Conservation (phyloP, 2,329 filamentous ascomycete genomes). For the Ascocoryne sarcoides region DNA sequence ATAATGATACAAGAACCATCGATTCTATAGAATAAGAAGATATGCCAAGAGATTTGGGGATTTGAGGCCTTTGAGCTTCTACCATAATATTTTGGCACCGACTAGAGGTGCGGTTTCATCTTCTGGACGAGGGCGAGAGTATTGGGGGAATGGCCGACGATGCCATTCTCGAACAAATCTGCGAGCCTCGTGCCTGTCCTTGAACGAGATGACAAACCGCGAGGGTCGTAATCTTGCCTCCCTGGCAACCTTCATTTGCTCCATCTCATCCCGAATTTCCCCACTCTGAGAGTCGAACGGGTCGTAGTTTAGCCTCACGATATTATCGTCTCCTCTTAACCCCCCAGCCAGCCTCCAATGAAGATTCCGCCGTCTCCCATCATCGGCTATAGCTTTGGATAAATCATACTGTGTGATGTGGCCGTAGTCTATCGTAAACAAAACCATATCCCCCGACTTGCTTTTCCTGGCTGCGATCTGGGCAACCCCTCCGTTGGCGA, state of each 20-base stretch:
- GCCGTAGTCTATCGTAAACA: conserved; percentile 22
- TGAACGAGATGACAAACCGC: conserved; percentile 25
- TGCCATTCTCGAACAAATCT: conserved; percentile 46
- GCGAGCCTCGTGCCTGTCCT: conserved; percentile 27
- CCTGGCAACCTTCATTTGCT: neutral
- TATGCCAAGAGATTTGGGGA: no score
- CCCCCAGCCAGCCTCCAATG: conserved; percentile 24
- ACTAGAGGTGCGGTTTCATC: conserved; percentile 33
- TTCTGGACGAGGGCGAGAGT: conserved; percentile 24
- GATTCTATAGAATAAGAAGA: no score
- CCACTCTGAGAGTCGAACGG: neutral
- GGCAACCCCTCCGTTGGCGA: conserved; percentile 29
- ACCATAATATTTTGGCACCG: conserved; percentile 42
- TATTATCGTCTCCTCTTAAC: conserved; percentile 6
- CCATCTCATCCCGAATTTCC: conserved; percentile 1
- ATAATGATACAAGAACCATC: no score
- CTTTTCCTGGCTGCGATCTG: conserved; percentile 12
- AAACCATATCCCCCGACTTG: conserved; percentile 21
- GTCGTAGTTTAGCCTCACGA: conserved; percentile 7
- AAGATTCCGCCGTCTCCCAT: conserved; percentile 26
- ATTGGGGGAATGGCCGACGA: conserved; percentile 34
- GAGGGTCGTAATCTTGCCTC: neutral
- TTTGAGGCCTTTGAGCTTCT: no score
- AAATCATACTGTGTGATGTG: conserved; percentile 14
- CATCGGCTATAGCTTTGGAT: conserved; percentile 15